These are phyloP conservation scores for Wickerhamiella azyma DNA, from an alignment of 805 yeast genomes.

Conservation along the genomic window DNA sequence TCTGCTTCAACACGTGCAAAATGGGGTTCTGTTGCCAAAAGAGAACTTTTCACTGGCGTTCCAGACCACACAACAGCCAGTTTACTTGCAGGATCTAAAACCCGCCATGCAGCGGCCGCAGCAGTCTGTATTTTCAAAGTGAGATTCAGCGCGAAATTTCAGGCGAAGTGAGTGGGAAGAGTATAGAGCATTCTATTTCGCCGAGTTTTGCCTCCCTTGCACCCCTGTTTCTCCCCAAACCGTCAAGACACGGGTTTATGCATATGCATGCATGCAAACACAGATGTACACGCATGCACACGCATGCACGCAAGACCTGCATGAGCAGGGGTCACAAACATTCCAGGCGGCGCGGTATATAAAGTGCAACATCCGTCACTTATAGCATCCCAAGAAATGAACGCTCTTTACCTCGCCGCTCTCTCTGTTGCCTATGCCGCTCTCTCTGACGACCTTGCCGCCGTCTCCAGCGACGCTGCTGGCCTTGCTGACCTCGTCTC, in stretches of 20 bases:
- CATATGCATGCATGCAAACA: not conserved
- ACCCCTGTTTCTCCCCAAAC: too few relatives aligned
- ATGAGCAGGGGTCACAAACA: not conserved
- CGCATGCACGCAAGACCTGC: not conserved
- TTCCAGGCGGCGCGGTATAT: not conserved
- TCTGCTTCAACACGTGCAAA: too few relatives aligned
- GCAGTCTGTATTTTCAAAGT: too few relatives aligned
- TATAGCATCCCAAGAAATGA: not conserved
- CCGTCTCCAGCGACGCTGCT: constrained; percentile 40
- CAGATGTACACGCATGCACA: not conserved
- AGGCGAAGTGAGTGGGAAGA: too few relatives aligned
- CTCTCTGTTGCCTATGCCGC: constrained; percentile 6
- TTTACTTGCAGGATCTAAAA: too few relatives aligned
- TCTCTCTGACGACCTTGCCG: constrained; percentile 1
- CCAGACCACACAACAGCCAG: too few relatives aligned
- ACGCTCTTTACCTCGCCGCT: constrained; percentile 8
- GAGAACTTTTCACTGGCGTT: too few relatives aligned
- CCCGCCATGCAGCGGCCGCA: too few relatives aligned
- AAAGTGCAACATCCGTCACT: not conserved
- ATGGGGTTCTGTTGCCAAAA: too few relatives aligned
- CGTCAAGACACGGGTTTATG: not conserved
- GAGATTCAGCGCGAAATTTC: too few relatives aligned
- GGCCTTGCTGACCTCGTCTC: constrained; percentile 10
- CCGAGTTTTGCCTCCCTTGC: too few relatives aligned
- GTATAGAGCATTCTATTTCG: too few relatives aligned